phyloP scores from a whole-genome alignment of 192 early-diverging fungal genomes.

The Backusella tarrabulga region DNA sequence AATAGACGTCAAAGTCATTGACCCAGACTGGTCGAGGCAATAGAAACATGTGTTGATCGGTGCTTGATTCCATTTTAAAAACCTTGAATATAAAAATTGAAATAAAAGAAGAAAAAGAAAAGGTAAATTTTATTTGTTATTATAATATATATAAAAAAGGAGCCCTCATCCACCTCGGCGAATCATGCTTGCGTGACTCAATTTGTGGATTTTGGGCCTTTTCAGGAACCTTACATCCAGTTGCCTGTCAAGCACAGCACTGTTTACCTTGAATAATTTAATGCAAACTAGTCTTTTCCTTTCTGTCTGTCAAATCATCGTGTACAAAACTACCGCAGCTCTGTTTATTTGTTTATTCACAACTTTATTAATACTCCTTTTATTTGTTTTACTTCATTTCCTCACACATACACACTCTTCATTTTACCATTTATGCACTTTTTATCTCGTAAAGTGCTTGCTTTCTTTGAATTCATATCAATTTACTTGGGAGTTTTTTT shows the following conservation, averaged over 20 bases:
- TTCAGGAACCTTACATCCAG: not conserved
- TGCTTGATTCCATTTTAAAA: constrained; percentile 6
- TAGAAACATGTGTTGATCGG: constrained; percentile 37
- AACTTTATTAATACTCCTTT: too few species aligned
- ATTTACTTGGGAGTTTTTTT: too few species aligned
- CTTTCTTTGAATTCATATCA: too few species aligned
- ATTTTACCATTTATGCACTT: too few species aligned
- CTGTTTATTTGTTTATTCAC: not conserved
- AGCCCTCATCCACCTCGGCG: not conserved
- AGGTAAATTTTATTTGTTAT: not conserved
- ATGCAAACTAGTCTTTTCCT: not conserved
- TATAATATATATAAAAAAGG: not conserved
- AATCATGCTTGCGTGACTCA: not conserved
- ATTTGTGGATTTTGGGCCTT: not conserved
- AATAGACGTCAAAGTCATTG: constrained; percentile 44
- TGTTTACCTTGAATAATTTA: not conserved
- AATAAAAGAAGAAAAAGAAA: not conserved
- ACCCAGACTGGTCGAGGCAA: constrained; percentile 51
- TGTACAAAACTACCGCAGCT: not conserved
- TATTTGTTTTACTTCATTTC: too few species aligned
- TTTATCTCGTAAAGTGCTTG: too few species aligned
- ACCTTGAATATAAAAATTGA: not conserved
- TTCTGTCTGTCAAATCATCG: not conserved
- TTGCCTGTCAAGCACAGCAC: not conserved
- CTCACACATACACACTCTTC: too few species aligned